Evolutionary conservation across 1,284 basidiomycete species (phyloP), one percentile per base, ranked within the genome.

Genomic region (Ceratobasidium theobromae): DNA sequence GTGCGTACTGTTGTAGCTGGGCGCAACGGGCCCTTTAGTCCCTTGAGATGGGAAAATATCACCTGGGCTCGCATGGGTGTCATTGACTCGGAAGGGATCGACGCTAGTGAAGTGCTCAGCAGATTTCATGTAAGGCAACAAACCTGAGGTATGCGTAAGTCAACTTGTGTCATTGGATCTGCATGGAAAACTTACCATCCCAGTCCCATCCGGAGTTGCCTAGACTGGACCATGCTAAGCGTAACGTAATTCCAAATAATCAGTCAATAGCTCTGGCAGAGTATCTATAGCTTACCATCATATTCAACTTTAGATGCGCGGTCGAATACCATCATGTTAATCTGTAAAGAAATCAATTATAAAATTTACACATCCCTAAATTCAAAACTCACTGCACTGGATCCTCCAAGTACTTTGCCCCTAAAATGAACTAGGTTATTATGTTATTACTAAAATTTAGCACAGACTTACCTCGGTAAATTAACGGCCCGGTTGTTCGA

Each of bases 51-150:
- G 66, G 21, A 70, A 64, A 11, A 64, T 54, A 43, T 70, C 69
- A 51, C 69, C 71, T 21, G 69, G 52, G 28, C 69, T 72, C 65
- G 67, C 72, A 60, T 62, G 72, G 66, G 33, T 69, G 46, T 43
- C 71, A 27, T 49, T 64, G 58, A 28, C 69, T 62, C 69, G 72
- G 70, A 57, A 71, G 9, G 66, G 66, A 40, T 69, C 65, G 18
- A 69, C 66, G 21, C 73, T 69, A 52, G 71, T 69, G 69, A 74
- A 74, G 46, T 65, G 57, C 68, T 77, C 73, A 9, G 73, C 66
- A 72, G 77, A 77, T 69, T 74, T 75, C 72, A 79, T 76, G 71
- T 76, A 76, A 3, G 72, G 70, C 45, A 75, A 73, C 33, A 79
- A 68, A 23, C 41, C 60, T 64, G 27, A 11, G 18, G 16, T 38